These are phyloP conservation scores for Pyrus pyrifolia DNA, from an alignment of 306 rosid species.

Conservation along the genomic window DNA sequence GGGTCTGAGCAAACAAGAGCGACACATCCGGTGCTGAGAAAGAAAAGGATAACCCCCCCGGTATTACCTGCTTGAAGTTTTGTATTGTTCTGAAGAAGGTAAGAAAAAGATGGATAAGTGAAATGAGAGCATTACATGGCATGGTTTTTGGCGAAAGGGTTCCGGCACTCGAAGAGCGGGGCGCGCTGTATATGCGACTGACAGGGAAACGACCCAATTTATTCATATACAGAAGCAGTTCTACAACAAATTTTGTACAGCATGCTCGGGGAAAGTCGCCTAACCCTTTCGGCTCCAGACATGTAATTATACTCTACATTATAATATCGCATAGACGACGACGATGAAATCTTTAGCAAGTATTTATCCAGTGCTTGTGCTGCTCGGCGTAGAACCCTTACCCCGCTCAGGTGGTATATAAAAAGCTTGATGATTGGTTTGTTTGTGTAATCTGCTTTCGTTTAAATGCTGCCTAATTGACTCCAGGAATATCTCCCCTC, in stretches of 20 bases:
- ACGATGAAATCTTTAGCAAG: slow-evolving; percentile 5
- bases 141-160: slow-evolving; percentile 75
- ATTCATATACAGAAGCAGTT: slow-evolving; percentile 31
- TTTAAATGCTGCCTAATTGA: not conserved
- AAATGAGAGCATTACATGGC: slow-evolving; percentile 59
- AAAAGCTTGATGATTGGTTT: slow-evolving; percentile 24
- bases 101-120: slow-evolving; percentile 18
- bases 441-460: not conserved
- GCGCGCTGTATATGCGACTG: slow-evolving; percentile 9
- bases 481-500: not conserved
- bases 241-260: slow-evolving; percentile 49
- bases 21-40: slow-evolving; percentile 71
- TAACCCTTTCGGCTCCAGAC: slow-evolving; percentile 74
- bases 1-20: slow-evolving; percentile 45
- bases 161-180: slow-evolving; percentile 27
- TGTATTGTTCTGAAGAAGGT: slow-evolving; percentile 55
- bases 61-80: slow-evolving; percentile 57
- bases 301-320: slow-evolving; percentile 60
- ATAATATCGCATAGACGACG: slow-evolving; percentile 17
- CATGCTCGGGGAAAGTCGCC: slow-evolving; percentile 45
- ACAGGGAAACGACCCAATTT: slow-evolving; percentile 29
- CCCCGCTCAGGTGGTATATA: slow-evolving; percentile 31
- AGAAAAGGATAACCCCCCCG: slow-evolving; percentile 73
- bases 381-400: not conserved
- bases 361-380: not conserved